Evolutionary conservation across 1,284 basidiomycete genomes (phyloP).

Genomic region (Fistulinella cinereoalba): DNA sequence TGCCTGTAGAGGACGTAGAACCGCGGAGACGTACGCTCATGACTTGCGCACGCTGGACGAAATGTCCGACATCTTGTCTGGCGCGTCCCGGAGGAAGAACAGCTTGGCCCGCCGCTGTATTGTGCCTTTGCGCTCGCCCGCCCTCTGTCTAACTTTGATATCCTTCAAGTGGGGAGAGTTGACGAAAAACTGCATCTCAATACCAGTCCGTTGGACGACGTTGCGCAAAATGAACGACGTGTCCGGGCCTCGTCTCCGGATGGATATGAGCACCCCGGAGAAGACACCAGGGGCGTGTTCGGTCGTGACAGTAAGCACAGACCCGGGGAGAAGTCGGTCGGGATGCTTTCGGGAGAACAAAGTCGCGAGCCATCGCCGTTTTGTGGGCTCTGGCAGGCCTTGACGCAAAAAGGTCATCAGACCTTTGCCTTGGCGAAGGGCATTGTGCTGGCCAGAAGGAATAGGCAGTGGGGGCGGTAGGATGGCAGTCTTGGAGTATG

Average conservation of each 20-base stretch:
- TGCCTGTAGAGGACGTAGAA: background rate
- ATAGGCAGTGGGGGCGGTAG: slow-evolving; percentile 48
- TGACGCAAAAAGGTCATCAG: slow-evolving; percentile 75
- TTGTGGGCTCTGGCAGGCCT: slow-evolving; percentile 63
- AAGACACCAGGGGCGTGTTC: slow-evolving; percentile 75
- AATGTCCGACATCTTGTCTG: slow-evolving; percentile 78
- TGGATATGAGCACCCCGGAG: slow-evolving; percentile 81
- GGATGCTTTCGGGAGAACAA: slow-evolving; percentile 71
- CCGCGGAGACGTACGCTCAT: slow-evolving; percentile 22
- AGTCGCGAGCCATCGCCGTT: slow-evolving; percentile 61
- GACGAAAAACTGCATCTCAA: slow-evolving; percentile 88
- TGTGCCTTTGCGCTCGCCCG: slow-evolving; percentile 48
- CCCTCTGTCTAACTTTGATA: slow-evolving; percentile 70
- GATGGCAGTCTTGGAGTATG: slow-evolving; percentile 71
- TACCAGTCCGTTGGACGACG: slow-evolving; percentile 82
- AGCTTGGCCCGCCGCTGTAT: slow-evolving; percentile 72
- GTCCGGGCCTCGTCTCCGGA: slow-evolving; percentile 78
- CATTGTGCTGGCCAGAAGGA: slow-evolving; percentile 37
- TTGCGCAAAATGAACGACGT: slow-evolving; percentile 84
- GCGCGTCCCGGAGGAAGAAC: slow-evolving; percentile 73
- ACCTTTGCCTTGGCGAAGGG: slow-evolving; percentile 67
- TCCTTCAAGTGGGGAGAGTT: slow-evolving; percentile 83
- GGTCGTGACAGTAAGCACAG: slow-evolving; percentile 73
- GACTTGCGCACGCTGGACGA: slow-evolving; percentile 50
- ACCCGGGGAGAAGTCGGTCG: slow-evolving; percentile 71